A percentile compares a stretch with the other conserved stretches of the same genome.
Evolutionary conservation across 352 stramenopile genomes (phyloP).

Genomic region (Phytophthora pinifolia): DNA sequence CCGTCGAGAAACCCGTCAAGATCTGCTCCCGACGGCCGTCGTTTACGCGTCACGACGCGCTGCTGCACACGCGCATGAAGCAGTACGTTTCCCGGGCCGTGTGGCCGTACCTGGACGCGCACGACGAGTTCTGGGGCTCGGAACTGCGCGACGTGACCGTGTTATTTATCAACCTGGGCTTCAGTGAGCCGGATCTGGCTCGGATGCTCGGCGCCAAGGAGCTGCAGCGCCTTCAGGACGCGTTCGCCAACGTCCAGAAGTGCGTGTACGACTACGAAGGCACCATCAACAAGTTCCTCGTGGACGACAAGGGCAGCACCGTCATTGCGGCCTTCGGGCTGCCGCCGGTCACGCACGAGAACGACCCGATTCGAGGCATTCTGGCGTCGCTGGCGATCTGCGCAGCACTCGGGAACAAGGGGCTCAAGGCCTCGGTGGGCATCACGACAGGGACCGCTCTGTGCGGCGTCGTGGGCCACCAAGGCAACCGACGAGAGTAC

Average conservation of each 20-base stretch:
- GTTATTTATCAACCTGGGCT: conserved; percentile 94
- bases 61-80: conserved; percentile 87
- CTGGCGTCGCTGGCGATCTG: conserved; percentile 86
- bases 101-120: conserved; percentile 89
- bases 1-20: conserved; percentile 59
- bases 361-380: conserved; percentile 91
- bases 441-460: conserved; percentile 92
- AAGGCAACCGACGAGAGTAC: conserved; percentile 92
- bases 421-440: conserved; percentile 86
- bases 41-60: conserved; percentile 72
- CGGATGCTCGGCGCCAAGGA: conserved; percentile 73
- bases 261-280: conserved; percentile 95
- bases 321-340: conserved; percentile 93
- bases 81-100: conserved; percentile 92
- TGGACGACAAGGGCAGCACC: conserved; percentile 94
- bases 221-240: conserved; percentile 73
- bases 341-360: conserved; percentile 91
- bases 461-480: conserved; percentile 91
- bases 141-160: conserved; percentile 91
- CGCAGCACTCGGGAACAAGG: conserved; percentile 58
- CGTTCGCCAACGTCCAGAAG: conserved; percentile 85
- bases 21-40: conserved; percentile 70
- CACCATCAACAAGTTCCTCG: conserved; percentile 96
- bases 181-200: conserved; percentile 81
- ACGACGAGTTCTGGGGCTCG: conserved; percentile 93